Evolutionary conservation across 2,329 filamentous ascomycete genomes (phyloP).

Genomic region (Ophiostoma ulmi): DNA sequence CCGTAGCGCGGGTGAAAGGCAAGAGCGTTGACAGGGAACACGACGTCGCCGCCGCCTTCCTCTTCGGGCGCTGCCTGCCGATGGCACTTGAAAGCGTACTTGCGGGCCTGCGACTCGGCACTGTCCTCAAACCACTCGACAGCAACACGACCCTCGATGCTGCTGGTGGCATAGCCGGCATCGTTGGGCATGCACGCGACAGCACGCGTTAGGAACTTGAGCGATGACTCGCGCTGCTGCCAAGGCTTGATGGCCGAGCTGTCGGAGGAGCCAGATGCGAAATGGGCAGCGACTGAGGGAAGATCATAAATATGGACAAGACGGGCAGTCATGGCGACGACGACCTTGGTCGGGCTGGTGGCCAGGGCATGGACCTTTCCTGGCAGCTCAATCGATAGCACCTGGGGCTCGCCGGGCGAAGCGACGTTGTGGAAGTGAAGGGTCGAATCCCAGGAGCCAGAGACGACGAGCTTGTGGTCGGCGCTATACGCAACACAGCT

Average conservation of each 20-base stretch:
- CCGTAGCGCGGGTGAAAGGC: constrained; percentile 79
- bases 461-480: constrained; percentile 74
- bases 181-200: constrained; percentile 97
- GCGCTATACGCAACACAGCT: constrained; percentile 78
- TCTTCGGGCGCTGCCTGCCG: constrained; percentile 63
- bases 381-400: constrained; percentile 64
- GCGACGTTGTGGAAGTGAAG: constrained; percentile 72
- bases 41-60: constrained; percentile 65
- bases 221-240: constrained; percentile 87
- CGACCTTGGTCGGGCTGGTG: constrained; percentile 69
- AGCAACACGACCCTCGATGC: constrained; percentile 90
- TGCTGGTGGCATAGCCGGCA: constrained; percentile 83
- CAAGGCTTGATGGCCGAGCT: constrained; percentile 63
- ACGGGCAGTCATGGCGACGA: constrained; percentile 92
- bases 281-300: constrained; percentile 54
- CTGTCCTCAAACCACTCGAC: constrained; percentile 98
- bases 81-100: constrained; percentile 99
- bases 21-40: constrained; percentile 87
- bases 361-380: constrained; percentile 88
- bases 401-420: constrained; percentile 34
- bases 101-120: constrained; percentile 78
- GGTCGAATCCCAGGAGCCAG: constrained; percentile 88
- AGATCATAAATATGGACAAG: constrained; percentile 95
- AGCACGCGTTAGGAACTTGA: constrained; percentile 93
- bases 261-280: constrained; percentile 43